Base-by-base conservation (phyloP, 805 yeast genomes). In the Metschnikowia picachoensis region DNA sequence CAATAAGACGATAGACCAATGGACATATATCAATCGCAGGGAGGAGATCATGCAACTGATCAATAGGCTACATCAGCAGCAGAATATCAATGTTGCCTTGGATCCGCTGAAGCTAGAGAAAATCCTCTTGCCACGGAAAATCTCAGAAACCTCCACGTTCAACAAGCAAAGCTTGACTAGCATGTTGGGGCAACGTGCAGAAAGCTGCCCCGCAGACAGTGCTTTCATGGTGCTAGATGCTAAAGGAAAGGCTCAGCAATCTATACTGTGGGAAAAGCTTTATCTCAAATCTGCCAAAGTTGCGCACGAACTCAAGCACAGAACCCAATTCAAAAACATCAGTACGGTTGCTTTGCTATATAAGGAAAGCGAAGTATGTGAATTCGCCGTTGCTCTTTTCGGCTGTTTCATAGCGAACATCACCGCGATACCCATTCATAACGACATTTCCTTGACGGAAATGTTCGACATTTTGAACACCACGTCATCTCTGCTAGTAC, bases 351-450 rank as follows among this genome's bases (percentile, higher is more conserved):
- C 88, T 30, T 70, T 94, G 36, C 77, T 95, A 55, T 94, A 90
- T 61, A 89, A 87, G 56, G 89, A 85, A 47, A 76, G 77, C 29
- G 98, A 94, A 63, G 82, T 87, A 2, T 76, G 87, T 11, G 98
- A 94, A 52, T 92, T 91, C 61, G 78, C 87, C 0, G 79, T 87
- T 1, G 95, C 98, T 0, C 64, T 94, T 16, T 78, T 89, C 62
- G 99, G 97, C 7, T 91, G 97, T 60, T 87, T 92, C 54, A 70
- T 92, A 46, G 95, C 97, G 1, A 96, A 96, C 2, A 85, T 89
- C 38, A 91, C 94, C 2, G 98, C 98, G 0, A 92, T 94, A 5
- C 99, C 99, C 0, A 81, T 94, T 35, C 87, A 87, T 44, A 83
- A 89, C 48, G 86, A 82, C 44, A 76, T 81, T 27, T 83, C 85